These are phyloP conservation scores for Pythium periplocum DNA, from an alignment of 352 stramenopile species.

Conservation along the genomic window DNA sequence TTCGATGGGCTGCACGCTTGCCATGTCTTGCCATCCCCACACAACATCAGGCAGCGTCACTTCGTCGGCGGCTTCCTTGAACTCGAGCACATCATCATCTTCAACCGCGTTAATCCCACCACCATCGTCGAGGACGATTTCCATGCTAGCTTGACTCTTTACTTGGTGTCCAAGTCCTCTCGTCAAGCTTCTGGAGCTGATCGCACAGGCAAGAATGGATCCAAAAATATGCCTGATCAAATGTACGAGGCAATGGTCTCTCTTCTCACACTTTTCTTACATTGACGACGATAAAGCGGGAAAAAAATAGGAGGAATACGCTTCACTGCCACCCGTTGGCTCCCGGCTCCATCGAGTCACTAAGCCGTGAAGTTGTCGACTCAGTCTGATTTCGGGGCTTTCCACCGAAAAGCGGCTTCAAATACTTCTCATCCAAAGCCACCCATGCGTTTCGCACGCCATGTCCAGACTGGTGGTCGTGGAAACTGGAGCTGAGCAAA, in stretches of 20 bases:
- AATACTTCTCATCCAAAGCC: slow-evolving; percentile 19
- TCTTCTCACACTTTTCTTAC: too few relatives aligned
- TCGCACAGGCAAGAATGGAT: too few relatives aligned
- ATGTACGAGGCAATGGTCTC: too few relatives aligned
- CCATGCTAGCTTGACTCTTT: too few relatives aligned
- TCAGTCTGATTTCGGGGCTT: slow-evolving; percentile 11
- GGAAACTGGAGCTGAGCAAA: slow-evolving; percentile 4
- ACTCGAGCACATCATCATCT: slow-evolving; percentile 1
- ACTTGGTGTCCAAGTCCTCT: too few relatives aligned
- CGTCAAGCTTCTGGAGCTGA: too few relatives aligned
- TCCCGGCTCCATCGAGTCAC: neutral
- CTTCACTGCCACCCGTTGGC: neutral
- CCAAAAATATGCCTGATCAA: too few relatives aligned
- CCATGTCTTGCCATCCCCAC: slow-evolving; percentile 10
- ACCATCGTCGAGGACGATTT: too few relatives aligned
- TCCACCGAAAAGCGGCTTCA: slow-evolving; percentile 23
- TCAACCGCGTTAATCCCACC: too few relatives aligned
- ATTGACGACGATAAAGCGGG: too few relatives aligned
- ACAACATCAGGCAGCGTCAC: slow-evolving; percentile 11
- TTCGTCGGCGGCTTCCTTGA: slow-evolving; percentile 1
- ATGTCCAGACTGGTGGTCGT: slow-evolving; percentile 4
- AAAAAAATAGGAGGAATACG: too few relatives aligned
- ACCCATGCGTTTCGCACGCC: slow-evolving; percentile 19
- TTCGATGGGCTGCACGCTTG: neutral
- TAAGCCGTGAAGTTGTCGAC: slow-evolving; percentile 7